Evolutionary conservation across 2,329 filamentous ascomycete genomes (phyloP).

Genomic region (Alternaria incomplexa): DNA sequence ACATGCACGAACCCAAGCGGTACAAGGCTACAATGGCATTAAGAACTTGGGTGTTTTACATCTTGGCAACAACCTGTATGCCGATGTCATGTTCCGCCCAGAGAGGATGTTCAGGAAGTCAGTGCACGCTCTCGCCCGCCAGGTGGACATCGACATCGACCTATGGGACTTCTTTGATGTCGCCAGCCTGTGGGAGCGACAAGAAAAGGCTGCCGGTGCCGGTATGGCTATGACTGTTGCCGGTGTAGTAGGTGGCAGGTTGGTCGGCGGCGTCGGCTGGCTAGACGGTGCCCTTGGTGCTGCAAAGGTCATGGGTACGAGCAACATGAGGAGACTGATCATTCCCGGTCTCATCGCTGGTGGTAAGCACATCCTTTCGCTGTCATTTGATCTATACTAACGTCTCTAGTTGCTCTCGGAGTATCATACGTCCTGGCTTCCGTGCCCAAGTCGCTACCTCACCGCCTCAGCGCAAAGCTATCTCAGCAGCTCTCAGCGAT

Average conservation of each 20-base stretch:
- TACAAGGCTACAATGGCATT: slow-evolving; percentile 82
- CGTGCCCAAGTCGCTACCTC: slow-evolving; percentile 87
- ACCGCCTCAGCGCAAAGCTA: slow-evolving; percentile 84
- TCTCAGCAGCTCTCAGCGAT: slow-evolving; percentile 77
- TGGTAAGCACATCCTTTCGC: slow-evolving; percentile 64
- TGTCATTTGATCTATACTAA: slow-evolving; percentile 7
- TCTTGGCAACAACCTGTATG: slow-evolving; percentile 79
- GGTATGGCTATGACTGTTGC: slow-evolving; percentile 93
- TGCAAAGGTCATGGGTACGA: slow-evolving; percentile 78
- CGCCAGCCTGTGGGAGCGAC: slow-evolving; percentile 78
- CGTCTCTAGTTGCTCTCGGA: slow-evolving; percentile 68
- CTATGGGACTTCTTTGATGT: slow-evolving; percentile 93
- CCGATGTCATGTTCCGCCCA: slow-evolving; percentile 83
- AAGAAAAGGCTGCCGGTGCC: slow-evolving; percentile 93
- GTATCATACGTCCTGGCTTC: slow-evolving; percentile 82
- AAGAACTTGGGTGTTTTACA: slow-evolving; percentile 88
- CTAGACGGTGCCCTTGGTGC: slow-evolving; percentile 84
- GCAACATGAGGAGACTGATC: slow-evolving; percentile 80
- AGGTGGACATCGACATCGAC: slow-evolving; percentile 87
- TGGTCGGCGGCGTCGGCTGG: slow-evolving; percentile 86
- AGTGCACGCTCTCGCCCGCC: slow-evolving; percentile 78
- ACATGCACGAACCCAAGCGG: slow-evolving; percentile 77
- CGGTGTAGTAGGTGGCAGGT: slow-evolving; percentile 80
- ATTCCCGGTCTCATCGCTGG: slow-evolving; percentile 80
- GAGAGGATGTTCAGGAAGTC: slow-evolving; percentile 94